phyloP scores from a whole-genome alignment of 2,329 filamentous ascomycete species.

The Monilinia aucupariae region DNA sequence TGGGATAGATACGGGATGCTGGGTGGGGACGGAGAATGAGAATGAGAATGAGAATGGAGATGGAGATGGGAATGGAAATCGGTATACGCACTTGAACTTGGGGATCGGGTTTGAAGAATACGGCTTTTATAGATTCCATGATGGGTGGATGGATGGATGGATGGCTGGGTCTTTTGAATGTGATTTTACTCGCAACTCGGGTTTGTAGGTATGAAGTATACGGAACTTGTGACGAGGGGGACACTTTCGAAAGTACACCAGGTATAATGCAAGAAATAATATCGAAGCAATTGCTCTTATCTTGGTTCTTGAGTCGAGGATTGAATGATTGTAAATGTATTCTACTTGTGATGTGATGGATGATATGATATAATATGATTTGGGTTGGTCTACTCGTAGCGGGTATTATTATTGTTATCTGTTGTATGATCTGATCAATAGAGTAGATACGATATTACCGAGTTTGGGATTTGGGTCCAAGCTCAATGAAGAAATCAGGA shows the following conservation, averaged over 20 bases:
- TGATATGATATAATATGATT: too few relatives aligned
- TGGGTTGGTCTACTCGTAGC: too few relatives aligned
- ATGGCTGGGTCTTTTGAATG: too few relatives aligned
- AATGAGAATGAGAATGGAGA: too few relatives aligned
- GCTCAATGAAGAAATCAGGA: conserved; percentile 3
- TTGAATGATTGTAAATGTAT: not conserved
- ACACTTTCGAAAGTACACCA: too few relatives aligned
- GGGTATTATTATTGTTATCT: too few relatives aligned
- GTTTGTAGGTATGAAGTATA: not conserved
- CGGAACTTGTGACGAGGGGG: too few relatives aligned
- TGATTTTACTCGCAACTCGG: too few relatives aligned
- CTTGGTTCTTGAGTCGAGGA: not conserved
- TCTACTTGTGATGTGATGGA: too few relatives aligned
- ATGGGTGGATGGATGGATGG: too few relatives aligned
- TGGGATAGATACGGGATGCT: not conserved
- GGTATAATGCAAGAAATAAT: too few relatives aligned
- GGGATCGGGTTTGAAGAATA: conserved; percentile 90
- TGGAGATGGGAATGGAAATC: not conserved
- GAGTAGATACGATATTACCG: not conserved
- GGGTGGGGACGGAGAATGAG: not conserved
- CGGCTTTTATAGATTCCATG: conserved; percentile 82
- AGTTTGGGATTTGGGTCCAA: conserved; percentile 9
- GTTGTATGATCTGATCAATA: too few relatives aligned
- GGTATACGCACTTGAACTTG: conserved; percentile 69
- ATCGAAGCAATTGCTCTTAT: not conserved